These are phyloP conservation scores for Salix viminalis DNA, from an alignment of 345 rosid species.

Conservation along the genomic window DNA sequence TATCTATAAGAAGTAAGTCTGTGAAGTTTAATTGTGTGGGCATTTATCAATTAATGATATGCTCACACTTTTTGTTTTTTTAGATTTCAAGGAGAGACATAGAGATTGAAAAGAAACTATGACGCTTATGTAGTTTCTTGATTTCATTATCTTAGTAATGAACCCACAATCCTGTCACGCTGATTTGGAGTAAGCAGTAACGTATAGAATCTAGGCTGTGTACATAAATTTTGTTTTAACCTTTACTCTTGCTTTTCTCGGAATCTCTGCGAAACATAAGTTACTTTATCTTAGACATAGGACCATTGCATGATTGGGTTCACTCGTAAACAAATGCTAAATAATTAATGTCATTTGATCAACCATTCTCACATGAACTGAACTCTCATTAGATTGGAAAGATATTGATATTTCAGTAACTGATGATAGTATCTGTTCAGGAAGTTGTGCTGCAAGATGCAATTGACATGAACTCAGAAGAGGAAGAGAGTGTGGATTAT, in stretches of 20 bases:
- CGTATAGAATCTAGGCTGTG: neutral
- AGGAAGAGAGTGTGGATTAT: conserved; percentile 32
- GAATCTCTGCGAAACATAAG: neutral
- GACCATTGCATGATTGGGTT: conserved; percentile 5
- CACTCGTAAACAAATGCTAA: neutral
- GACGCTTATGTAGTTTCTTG: neutral
- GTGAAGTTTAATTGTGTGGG: neutral
- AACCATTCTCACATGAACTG: neutral
- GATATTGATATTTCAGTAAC: conserved; percentile 11
- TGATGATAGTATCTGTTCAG: conserved; percentile 37
- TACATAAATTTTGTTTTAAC: neutral
- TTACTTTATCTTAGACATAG: neutral
- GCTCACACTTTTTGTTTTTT: neutral
- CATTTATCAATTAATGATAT: neutral
- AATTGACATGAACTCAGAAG: conserved; percentile 35
- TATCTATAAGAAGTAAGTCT: neutral
- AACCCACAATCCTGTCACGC: neutral
- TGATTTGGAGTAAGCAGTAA: neutral
- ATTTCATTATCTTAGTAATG: neutral
- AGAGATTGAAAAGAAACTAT: neutral
- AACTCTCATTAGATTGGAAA: neutral
- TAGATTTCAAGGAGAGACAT: neutral
- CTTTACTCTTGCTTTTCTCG: neutral
- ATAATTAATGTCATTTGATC: neutral
- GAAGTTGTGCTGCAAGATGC: conserved; percentile 40